A percentile compares a stretch with the other conserved stretches of the same genome.
Evolutionary conservation across 257 asterid species (phyloP).

Genomic region (Solanum medicagineum): DNA sequence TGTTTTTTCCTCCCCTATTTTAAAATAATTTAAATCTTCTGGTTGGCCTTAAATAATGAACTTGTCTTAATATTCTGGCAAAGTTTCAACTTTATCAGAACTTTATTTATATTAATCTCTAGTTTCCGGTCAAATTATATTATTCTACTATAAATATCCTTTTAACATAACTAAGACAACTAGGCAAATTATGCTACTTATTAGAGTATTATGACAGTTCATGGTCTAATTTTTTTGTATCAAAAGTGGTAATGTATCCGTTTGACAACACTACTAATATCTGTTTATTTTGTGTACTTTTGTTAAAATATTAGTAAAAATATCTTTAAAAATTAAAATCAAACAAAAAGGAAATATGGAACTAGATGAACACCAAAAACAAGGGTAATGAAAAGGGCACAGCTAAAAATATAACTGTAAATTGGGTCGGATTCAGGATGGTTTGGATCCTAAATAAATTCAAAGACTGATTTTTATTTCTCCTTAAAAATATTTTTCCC

Average conservation of each 20-base stretch:
- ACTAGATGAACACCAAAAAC: too few species aligned
- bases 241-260: background rate
- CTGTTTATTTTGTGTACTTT: too few species aligned
- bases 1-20: background rate
- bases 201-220: background rate
- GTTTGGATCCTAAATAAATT: too few species aligned
- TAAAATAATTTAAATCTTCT: background rate
- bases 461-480: too few species aligned
- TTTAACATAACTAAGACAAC: background rate
- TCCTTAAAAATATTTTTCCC: too few species aligned
- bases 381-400: too few species aligned
- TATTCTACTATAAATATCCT: background rate
- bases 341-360: too few species aligned
- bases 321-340: too few species aligned
- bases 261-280: background rate
- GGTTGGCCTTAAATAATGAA: background rate
- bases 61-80: background rate
- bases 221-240: background rate
- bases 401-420: too few species aligned
- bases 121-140: background rate
- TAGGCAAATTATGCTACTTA: background rate
- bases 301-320: too few species aligned
- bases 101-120: background rate
- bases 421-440: too few species aligned
- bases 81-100: background rate